Percentiles rank a stretch among this genome's conserved stretches.
phyloP scores from a whole-genome alignment of 495 filamentous ascomycete genomes.

The Neurospora sp. region DNA sequence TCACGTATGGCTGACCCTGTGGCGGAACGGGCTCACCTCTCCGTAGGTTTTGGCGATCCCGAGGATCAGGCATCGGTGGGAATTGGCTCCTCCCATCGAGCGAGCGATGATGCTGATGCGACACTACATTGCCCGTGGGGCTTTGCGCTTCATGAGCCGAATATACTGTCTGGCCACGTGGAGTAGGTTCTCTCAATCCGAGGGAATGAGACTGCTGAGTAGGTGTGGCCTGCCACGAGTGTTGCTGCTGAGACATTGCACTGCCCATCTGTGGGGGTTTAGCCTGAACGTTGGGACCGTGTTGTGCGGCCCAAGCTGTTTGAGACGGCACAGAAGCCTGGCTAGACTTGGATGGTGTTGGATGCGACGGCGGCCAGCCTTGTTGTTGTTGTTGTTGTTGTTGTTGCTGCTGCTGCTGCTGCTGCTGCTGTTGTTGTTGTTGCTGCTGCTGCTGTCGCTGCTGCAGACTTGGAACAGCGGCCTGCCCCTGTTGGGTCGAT shows the following conservation, averaged over 20 bases:
- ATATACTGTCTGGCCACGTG: conserved; percentile 24
- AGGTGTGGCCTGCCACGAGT: conserved; percentile 4
- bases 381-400: conserved; percentile 6
- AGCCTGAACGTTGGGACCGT: conserved; percentile 20
- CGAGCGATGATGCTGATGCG: conserved; percentile 18
- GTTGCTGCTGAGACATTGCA: conserved; percentile 26
- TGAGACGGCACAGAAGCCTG: conserved; percentile 26
- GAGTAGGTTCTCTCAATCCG: conserved; percentile 25
- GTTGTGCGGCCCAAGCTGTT: conserved; percentile 35
- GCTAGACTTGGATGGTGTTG: conserved; percentile 27
- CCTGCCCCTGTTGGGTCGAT: conserved; percentile 4
- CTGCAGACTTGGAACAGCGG: conserved; percentile 6
- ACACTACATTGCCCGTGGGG: conserved; percentile 12
- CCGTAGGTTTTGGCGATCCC: not conserved
- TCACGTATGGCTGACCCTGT: conserved; percentile 23
- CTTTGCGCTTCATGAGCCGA: conserved; percentile 17
- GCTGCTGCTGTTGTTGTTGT: conserved; percentile 9
- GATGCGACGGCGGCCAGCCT: conserved; percentile 26
- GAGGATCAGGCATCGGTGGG: conserved; percentile 6
- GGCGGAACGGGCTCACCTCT: conserved; percentile 9
- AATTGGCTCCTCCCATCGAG: conserved; percentile 15
- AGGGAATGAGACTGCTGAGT: conserved; percentile 23
- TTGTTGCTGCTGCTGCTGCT: conserved; percentile 13
- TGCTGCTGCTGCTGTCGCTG: conserved; percentile 15
- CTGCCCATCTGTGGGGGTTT: conserved; percentile 27